Evolutionary conservation across 257 asterid genomes (phyloP).

Genomic region (Przewalskia tangutica): DNA sequence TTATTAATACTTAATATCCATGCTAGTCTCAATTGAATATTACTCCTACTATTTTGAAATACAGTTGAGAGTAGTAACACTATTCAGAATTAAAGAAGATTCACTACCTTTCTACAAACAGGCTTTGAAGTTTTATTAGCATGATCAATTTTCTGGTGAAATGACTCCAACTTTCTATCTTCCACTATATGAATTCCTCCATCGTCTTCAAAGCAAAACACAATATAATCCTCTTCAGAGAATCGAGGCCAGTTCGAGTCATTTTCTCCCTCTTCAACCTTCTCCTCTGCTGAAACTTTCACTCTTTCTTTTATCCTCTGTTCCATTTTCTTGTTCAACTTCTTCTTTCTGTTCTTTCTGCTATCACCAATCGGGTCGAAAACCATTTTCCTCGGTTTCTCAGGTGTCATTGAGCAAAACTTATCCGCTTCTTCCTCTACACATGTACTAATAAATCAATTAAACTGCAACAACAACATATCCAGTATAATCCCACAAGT

Average conservation of each 20-base stretch:
- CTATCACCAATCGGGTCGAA: conserved; percentile 9
- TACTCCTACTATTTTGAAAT: too few species aligned
- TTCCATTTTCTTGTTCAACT: background rate
- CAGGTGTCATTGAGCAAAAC: background rate
- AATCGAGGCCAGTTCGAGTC: conserved; percentile 29
- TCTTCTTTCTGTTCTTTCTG: background rate
- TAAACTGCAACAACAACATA: too few species aligned
- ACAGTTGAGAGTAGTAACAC: background rate
- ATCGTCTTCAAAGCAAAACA: conserved; percentile 57
- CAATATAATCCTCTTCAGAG: conserved; percentile 59
- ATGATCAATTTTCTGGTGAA: background rate
- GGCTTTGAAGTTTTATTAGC: conserved; percentile 1
- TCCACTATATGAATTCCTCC: conserved; percentile 56
- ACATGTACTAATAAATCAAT: background rate
- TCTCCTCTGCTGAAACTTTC: background rate
- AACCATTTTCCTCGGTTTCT: background rate
- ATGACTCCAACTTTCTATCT: conserved; percentile 18
- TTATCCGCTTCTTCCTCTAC: conserved; percentile 9
- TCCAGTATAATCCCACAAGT: too few species aligned
- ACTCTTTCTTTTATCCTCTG: background rate
- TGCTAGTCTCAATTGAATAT: too few species aligned
- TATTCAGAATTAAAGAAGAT: background rate
- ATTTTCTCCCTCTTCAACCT: conserved; percentile 4
- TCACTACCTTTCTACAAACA: conserved; percentile 26
- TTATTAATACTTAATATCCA: too few species aligned